Percentiles rank a stretch among this genome's conserved stretches.
phyloP scores from a whole-genome alignment of 768 basidiomycete species.

The Suillus luteus region DNA sequence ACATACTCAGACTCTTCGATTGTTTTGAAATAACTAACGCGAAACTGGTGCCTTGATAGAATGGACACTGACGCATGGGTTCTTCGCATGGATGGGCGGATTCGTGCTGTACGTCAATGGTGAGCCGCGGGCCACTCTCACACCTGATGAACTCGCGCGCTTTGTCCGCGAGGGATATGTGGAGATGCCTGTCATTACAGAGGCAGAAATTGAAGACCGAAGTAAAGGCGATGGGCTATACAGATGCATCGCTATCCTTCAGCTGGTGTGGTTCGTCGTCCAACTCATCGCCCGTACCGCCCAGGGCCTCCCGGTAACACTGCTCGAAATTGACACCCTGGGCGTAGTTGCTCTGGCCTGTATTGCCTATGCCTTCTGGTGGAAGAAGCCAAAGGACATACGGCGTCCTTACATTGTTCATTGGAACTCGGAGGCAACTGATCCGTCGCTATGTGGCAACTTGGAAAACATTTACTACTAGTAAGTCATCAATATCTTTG shows the following conservation, averaged over 20 bases:
- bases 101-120: no score
- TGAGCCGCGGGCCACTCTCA: no score
- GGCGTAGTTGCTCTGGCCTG: not conserved
- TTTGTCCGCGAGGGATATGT: no score
- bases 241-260: no score
- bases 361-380: not conserved
- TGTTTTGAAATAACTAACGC: not conserved
- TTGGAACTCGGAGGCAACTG: not conserved
- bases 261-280: not conserved
- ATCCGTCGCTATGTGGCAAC: not conserved
- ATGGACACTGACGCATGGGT: no score
- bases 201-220: no score
- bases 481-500: not conserved
- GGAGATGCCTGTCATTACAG: no score
- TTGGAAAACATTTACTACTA: not conserved
- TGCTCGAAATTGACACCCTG: not conserved
- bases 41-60: not conserved
- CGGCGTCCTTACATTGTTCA: not conserved
- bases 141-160: no score
- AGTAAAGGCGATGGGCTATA: no score
- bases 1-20: not conserved
- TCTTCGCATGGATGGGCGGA: no score
- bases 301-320: not conserved
- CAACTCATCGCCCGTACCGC: not conserved
- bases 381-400: not conserved